Evolutionary conservation across 345 rosid species (phyloP), one percentile per base, ranked within the genome.

Genomic region (Lumnitzera littorea): DNA sequence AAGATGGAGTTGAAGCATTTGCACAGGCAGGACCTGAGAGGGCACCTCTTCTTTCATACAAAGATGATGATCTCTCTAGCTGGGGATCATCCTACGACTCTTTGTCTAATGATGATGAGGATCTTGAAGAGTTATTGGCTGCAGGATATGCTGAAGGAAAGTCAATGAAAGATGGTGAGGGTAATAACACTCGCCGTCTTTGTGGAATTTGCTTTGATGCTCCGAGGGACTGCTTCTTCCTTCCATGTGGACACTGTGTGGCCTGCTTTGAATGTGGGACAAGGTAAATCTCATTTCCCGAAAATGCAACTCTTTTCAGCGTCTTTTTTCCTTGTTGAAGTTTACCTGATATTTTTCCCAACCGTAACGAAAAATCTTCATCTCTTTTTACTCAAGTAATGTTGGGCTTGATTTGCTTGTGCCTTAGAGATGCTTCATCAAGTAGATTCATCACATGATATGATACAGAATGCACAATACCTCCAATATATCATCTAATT

Each of bases 161-260:
- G 51, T 59, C 76, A 43, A 13, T 56, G 63, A 76, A 69, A 56
- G 91, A 83, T 48, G 78, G 81, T 61, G 94, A 88, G 73, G 67
- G 73, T 60, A 88, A 82, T 65, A 81, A 79, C 66, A 95, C 94
- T 17, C 78, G 80, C 52, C 89, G 88, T n/a, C 95, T 91, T 29
- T 95, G 99, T 77, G 96, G 91, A 2, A 91, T 95, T 55, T 95
- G 99, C 81, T 95, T 78, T 67, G 99, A 95, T 75, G 99, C 95
- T 58, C 95, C 96, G 10, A 88, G 99, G 72, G 97, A 86, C 70
- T 91, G 99, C 76, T 95, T 91, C 76, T 94, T 95, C 77, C 97
- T 95, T 79, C 96, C 96, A 15, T 95, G 99, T 65, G 99, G 99
- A 48, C 97, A 91, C 68, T 95, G 95, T 58, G 84, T 91, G 24